Base-by-base conservation (phyloP, 106 monocot genomes). In the Cymbidium sinense region DNA sequence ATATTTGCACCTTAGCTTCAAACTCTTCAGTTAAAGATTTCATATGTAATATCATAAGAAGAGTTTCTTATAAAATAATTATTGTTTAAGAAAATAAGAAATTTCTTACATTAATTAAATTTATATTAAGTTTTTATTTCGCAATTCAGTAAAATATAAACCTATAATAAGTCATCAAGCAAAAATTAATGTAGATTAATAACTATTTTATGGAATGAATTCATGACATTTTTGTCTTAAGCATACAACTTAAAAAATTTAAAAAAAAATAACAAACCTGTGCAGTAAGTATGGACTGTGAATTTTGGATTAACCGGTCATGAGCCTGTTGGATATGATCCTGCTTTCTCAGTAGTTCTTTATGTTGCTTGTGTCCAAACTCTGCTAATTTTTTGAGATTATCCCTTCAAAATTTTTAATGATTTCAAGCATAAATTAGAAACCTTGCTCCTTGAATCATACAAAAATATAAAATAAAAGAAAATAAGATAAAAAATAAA, bases 221-320 rank as follows among this genome's bases (percentile, higher is more conserved):
- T n/a, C n/a, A n/a, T n/a, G n/a, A n/a, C n/a, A n/a, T n/a, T n/a
- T n/a, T n/a, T n/a, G n/a, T n/a, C n/a, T n/a, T n/a, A n/a, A n/a
- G n/a, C n/a, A n/a, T n/a, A n/a, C n/a, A n/a, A n/a, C n/a, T n/a
- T 41, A 13, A 44, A 21, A 2, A 9, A 28, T 43, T 10, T 33
- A 41, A 50, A 70, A 64, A 23, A 41, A 74, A 19, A 36, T 23
- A 28, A 35, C 20, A 43, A 11, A 93, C 96, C 93, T 98, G 98
- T 70, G 98, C 92, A 28, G 86, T 88, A 28, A 98, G 77, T 69
- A 98, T 98, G 1, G 94, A 88, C 25, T 89, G 86, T 15, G 93
- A 98, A 73, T 87, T 92, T 44, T 86, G 85, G 37, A 88, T 82
- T 6, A 98, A 72, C 15, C 84, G 86, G 27, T 94, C 92, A 43